Evolutionary conservation across 371 early-diverging fungal genomes (phyloP).

Genomic region (Apophysomyces trapeziformis): DNA sequence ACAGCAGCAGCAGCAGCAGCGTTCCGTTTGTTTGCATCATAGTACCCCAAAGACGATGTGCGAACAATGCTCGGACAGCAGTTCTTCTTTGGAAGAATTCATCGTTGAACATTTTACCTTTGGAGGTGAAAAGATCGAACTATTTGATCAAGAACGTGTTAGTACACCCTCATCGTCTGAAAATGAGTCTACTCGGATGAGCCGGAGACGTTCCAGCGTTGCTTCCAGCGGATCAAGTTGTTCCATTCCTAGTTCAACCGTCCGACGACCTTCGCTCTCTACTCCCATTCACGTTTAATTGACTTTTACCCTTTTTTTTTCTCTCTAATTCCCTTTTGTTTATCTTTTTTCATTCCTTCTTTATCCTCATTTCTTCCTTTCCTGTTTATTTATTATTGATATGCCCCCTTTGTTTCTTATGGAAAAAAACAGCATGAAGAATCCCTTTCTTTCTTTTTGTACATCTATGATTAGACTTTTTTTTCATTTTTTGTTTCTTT

Average conservation of each 20-base stretch:
- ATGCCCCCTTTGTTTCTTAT: slow-evolving; percentile 5
- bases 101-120: slow-evolving; percentile 37
- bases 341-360: not conserved
- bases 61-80: slow-evolving; percentile 15
- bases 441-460: slow-evolving; percentile 3
- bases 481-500: not conserved
- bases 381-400: slow-evolving; percentile 4
- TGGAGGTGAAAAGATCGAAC: slow-evolving; percentile 30
- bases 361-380: not conserved
- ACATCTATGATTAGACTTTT: slow-evolving; percentile 8
- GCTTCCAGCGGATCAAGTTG: slow-evolving; percentile 2
- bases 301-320: not conserved
- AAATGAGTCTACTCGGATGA: not conserved
- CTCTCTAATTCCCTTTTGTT: not conserved
- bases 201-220: slow-evolving; percentile 9
- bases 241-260: not conserved
- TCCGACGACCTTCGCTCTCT: slow-evolving; percentile 5
- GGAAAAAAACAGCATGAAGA: not conserved
- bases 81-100: slow-evolving; percentile 15
- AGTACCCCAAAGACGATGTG: not conserved
- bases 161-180: not conserved
- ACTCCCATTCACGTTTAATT: slow-evolving; percentile 9
- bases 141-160: slow-evolving; percentile 17
- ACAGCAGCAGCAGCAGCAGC: not conserved
- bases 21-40: too few species aligned